Evolutionary conservation across 2,329 filamentous ascomycete species (phyloP).

Genomic region (Rhinocladiella mackenziei): DNA sequence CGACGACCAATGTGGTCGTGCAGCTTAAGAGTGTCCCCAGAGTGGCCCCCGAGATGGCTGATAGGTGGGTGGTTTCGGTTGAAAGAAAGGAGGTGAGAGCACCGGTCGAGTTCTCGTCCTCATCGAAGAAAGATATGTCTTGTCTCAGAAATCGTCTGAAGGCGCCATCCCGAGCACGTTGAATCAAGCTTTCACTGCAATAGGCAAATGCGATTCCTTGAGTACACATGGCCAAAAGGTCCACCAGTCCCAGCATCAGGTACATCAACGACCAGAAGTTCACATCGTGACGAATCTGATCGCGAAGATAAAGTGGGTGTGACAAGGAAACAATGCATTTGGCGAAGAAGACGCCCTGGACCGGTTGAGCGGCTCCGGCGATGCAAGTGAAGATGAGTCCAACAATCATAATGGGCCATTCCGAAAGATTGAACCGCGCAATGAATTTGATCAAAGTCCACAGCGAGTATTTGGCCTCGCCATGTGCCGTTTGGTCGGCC

Average conservation of each 20-base stretch:
- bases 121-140: conserved; percentile 88
- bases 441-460: conserved; percentile 77
- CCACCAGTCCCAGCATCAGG: conserved; percentile 72
- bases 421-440: conserved; percentile 69
- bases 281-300: conserved; percentile 62
- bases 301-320: conserved; percentile 46
- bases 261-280: conserved; percentile 90
- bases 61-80: conserved; percentile 82
- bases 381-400: conserved; percentile 72
- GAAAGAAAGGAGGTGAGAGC: conserved; percentile 84
- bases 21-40: conserved; percentile 83
- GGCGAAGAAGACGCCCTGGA: conserved; percentile 76
- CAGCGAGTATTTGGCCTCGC: conserved; percentile 59
- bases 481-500: conserved; percentile 51
- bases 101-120: conserved; percentile 82
- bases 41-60: conserved; percentile 81
- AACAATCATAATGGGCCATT: conserved; percentile 67
- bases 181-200: conserved; percentile 81
- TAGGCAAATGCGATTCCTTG: conserved; percentile 75
- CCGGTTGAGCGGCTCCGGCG: conserved; percentile 75
- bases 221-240: conserved; percentile 63
- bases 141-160: conserved; percentile 88
- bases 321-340: conserved; percentile 76
- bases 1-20: conserved; percentile 70
- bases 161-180: conserved; percentile 73